phyloP scores from a whole-genome alignment of 1,139 yeast genomes.

The Zygosaccharomyces sapae region DNA sequence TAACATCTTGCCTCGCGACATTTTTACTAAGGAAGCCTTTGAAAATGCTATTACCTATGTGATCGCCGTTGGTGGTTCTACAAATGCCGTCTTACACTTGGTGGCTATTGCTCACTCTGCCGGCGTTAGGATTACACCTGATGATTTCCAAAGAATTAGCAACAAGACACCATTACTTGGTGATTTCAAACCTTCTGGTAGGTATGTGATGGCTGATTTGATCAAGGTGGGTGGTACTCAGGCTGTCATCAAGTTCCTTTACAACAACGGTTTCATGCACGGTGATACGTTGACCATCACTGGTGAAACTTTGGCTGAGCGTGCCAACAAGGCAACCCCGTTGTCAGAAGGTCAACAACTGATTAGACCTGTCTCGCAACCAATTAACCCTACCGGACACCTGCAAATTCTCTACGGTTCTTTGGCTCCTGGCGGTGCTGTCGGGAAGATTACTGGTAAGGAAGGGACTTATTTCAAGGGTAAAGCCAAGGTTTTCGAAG shows the following conservation, averaged over 20 bases:
- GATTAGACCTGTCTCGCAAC: slow-evolving; percentile 68
- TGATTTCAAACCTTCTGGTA: slow-evolving; percentile 96
- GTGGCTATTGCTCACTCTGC: slow-evolving; percentile 92
- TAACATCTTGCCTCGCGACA: slow-evolving; percentile 82
- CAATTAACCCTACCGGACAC: slow-evolving; percentile 88
- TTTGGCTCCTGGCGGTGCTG: slow-evolving; percentile 96
- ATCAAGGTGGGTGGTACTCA: slow-evolving; percentile 92
- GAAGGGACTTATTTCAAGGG: slow-evolving; percentile 97
- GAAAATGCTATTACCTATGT: slow-evolving; percentile 92
- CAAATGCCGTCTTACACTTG: slow-evolving; percentile 91
- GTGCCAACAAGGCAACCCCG: slow-evolving; percentile 52
- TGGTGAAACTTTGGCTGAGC: slow-evolving; percentile 89
- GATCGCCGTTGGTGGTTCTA: slow-evolving; percentile 96
- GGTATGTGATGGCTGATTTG: slow-evolving; percentile 95
- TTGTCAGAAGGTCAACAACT: slow-evolving; percentile 79
- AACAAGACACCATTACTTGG: slow-evolving; percentile 89
- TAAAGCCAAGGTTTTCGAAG: slow-evolving; percentile 81
- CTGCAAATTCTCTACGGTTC: slow-evolving; percentile 89
- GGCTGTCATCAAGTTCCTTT: slow-evolving; percentile 84
- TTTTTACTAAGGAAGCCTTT: slow-evolving; percentile 86
- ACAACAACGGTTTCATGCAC: slow-evolving; percentile 78
- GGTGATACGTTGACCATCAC: slow-evolving; percentile 84
- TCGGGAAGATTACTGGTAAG: slow-evolving; percentile 97
- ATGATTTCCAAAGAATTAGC: slow-evolving; percentile 92
- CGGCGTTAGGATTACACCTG: slow-evolving; percentile 80